Evolutionary conservation across 192 early-diverging fungal genomes (phyloP).

Genomic region (Thamnidium elegans): DNA sequence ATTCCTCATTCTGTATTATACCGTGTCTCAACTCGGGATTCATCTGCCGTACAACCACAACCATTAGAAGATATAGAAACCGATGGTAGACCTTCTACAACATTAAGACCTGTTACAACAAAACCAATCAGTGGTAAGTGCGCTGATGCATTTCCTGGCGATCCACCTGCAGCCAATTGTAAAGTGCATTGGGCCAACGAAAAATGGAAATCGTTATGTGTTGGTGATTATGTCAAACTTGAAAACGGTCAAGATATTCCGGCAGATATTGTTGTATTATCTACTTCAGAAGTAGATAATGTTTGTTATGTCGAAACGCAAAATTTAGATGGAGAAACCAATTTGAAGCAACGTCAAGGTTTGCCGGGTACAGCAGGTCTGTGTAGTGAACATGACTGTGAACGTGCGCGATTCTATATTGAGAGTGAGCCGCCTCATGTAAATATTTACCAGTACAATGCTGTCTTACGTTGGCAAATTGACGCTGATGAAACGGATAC

Average conservation of each 20-base stretch:
- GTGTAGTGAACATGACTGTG: slow-evolving; percentile 54
- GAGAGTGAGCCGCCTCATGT: slow-evolving; percentile 85
- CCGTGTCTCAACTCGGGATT: slow-evolving; percentile 18
- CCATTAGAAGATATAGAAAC: background rate
- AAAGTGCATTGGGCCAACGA: slow-evolving; percentile 56
- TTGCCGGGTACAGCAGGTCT: slow-evolving; percentile 60
- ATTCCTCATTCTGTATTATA: slow-evolving; percentile 48
- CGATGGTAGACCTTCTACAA: background rate
- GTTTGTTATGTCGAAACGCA: slow-evolving; percentile 96
- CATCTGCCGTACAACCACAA: background rate
- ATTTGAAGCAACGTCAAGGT: slow-evolving; percentile 84
- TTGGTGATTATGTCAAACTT: slow-evolving; percentile 87
- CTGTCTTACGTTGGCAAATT: slow-evolving; percentile 56
- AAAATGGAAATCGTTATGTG: slow-evolving; percentile 82
- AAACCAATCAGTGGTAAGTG: background rate
- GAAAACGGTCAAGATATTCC: slow-evolving; percentile 85
- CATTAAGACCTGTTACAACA: too few species aligned
- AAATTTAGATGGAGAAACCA: slow-evolving; percentile 98
- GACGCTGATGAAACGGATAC: slow-evolving; percentile 17
- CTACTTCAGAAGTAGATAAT: slow-evolving; percentile 79
- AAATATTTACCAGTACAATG: slow-evolving; percentile 87
- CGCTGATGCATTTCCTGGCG: slow-evolving; percentile 21
- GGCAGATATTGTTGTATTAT: slow-evolving; percentile 86
- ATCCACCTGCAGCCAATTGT: slow-evolving; percentile 12
- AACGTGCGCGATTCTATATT: slow-evolving; percentile 60